phyloP scores from a whole-genome alignment of 2,329 filamentous ascomycete species.

The Fusarium buxicola region DNA sequence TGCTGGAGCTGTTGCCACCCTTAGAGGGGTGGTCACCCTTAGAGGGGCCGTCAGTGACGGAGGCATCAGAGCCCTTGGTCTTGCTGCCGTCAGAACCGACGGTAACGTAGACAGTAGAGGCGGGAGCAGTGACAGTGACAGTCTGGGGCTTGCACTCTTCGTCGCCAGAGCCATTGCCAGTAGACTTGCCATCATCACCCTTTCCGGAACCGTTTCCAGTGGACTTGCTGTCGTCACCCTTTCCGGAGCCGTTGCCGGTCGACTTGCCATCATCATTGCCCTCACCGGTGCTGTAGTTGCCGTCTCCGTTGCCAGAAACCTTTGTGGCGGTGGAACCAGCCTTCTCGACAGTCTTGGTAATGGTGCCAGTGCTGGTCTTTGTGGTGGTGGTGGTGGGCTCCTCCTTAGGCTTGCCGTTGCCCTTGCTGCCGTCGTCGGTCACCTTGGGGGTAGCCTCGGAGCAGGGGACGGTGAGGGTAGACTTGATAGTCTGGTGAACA shows the following conservation, averaged over 20 bases:
- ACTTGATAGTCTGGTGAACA: constrained; percentile 56
- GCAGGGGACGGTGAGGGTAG: constrained; percentile 51
- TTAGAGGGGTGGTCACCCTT: no score
- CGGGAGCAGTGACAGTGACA: constrained; percentile 48
- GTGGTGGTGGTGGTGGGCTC: constrained; percentile 54
- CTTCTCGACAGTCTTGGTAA: constrained; percentile 51
- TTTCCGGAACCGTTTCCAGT: constrained; percentile 21
- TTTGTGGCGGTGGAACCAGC: constrained; percentile 38
- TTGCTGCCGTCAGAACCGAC: constrained; percentile 41
- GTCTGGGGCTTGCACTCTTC: constrained; percentile 42
- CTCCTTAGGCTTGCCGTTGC: constrained; percentile 40
- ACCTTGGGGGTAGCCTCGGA: constrained; percentile 26
- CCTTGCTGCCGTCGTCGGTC: constrained; percentile 35
- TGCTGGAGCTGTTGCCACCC: constrained; percentile 23
- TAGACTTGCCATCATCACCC: constrained; percentile 27
- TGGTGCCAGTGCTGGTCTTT: constrained; percentile 52
- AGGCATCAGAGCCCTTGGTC: constrained; percentile 35
- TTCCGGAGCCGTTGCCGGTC: constrained; percentile 21
- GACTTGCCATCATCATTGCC: constrained; percentile 29
- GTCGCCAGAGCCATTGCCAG: constrained; percentile 22
- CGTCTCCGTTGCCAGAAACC: constrained; percentile 35
- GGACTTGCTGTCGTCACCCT: constrained; percentile 22
- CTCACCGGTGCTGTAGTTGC: constrained; percentile 28
- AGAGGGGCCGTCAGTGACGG: constrained; percentile 37
- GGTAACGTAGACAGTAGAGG: constrained; percentile 54